Conservation (phyloP, 768 basidiomycete species). For the Phaeotremella fagi region DNA sequence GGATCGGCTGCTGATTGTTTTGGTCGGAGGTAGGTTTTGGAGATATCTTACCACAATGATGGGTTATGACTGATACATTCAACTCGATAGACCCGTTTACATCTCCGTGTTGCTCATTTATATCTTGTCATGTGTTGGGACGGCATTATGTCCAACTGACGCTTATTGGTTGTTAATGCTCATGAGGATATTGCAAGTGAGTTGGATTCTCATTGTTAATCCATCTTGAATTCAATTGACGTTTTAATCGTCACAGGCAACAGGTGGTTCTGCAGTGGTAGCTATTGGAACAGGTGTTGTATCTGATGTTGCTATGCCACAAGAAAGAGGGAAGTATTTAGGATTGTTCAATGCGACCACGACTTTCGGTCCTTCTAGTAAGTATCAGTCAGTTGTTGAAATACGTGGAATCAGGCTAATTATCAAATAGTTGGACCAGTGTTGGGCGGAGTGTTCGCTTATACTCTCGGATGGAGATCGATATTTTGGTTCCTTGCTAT, state of each 20-base stretch:
- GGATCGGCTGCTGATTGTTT: slow-evolving; percentile 58
- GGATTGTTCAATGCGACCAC: slow-evolving; percentile 56
- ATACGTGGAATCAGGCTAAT: not conserved
- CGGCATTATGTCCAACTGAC: slow-evolving; percentile 56
- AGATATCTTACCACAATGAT: not conserved
- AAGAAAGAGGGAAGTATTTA: slow-evolving; percentile 69
- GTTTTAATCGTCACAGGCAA: slow-evolving; percentile 49
- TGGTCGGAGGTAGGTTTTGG: slow-evolving; percentile 30
- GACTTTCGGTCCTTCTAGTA: slow-evolving; percentile 31
- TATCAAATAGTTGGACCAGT: slow-evolving; percentile 55
- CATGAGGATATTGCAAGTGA: slow-evolving; percentile 65
- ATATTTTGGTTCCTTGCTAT: slow-evolving; percentile 46
- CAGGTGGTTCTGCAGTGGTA: slow-evolving; percentile 72
- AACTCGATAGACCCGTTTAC: slow-evolving; percentile 45
- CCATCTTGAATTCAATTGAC: not conserved
- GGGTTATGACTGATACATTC: not conserved
- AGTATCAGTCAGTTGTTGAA: not conserved
- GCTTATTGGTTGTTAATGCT: slow-evolving; percentile 76
- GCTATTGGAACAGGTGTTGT: slow-evolving; percentile 77
- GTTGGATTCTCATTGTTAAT: not conserved
- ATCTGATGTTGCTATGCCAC: slow-evolving; percentile 67
- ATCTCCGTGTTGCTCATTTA: slow-evolving; percentile 62
- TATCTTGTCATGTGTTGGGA: slow-evolving; percentile 61
- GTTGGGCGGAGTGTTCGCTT: slow-evolving; percentile 54
- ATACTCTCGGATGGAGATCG: slow-evolving; percentile 59